Conservation (phyloP, 768 basidiomycete genomes). For the Lyophyllum atratum region DNA sequence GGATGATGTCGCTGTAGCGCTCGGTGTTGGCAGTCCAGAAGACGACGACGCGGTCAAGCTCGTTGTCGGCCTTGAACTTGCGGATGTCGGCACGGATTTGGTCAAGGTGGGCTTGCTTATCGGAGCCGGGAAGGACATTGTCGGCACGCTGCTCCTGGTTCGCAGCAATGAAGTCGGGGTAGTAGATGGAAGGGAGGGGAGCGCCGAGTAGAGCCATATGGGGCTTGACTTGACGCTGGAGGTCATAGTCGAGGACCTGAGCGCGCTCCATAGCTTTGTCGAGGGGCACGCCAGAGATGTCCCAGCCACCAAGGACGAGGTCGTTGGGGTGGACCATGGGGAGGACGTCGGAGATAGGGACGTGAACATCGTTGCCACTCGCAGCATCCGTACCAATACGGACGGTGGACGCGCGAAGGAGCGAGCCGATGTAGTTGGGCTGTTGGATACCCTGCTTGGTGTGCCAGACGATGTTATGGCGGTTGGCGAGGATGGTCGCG, state of each 20-base stretch:
- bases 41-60: conserved; percentile 85
- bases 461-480: conserved; percentile 91
- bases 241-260: conserved; percentile 92
- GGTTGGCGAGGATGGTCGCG: conserved; percentile 95
- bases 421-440: conserved; percentile 97
- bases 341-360: conserved; percentile 89
- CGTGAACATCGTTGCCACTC: conserved; percentile 87
- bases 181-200: conserved; percentile 94
- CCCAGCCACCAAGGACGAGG: conserved; percentile 97
- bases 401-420: conserved; percentile 94
- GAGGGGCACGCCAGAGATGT: conserved; percentile 84
- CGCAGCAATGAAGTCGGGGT: conserved; percentile 96
- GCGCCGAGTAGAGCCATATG: conserved; percentile 78
- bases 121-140: conserved; percentile 81
- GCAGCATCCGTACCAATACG: conserved; percentile 81
- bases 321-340: conserved; percentile 99
- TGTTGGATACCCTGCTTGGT: conserved; percentile 91
- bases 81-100: conserved; percentile 93
- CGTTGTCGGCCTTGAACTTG: conserved; percentile 82
- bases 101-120: conserved; percentile 92
- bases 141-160: conserved; percentile 97
- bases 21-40: conserved; percentile 99
- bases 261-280: conserved; percentile 94
- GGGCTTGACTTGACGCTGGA: conserved; percentile 92
- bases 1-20: conserved; percentile 92